These are phyloP conservation scores for Naganishia cerealis DNA, from an alignment of 1,284 basidiomycete species.

Conservation along the genomic window DNA sequence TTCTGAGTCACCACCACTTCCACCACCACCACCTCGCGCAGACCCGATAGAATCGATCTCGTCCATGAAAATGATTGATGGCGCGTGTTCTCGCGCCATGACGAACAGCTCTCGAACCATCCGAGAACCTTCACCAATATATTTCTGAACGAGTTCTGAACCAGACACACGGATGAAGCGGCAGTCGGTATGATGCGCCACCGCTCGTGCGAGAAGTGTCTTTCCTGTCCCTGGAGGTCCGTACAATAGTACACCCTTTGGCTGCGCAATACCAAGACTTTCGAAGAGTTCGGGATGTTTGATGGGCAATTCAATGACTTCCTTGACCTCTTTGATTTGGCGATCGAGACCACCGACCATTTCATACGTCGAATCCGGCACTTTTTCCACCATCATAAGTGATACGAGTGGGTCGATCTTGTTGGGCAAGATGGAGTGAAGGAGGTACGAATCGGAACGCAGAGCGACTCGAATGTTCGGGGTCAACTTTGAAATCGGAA, in stretches of 20 bases:
- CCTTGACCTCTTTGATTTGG: slow-evolving; percentile 99
- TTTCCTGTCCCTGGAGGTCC: slow-evolving; percentile 97
- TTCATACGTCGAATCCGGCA: slow-evolving; percentile 97
- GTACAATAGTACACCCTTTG: slow-evolving; percentile 93
- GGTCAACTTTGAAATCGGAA: slow-evolving; percentile 77
- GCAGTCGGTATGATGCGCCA: slow-evolving; percentile 97
- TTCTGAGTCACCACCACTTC: slow-evolving; percentile 88
- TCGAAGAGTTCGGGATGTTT: slow-evolving; percentile 98
- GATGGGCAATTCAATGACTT: slow-evolving; percentile 96
- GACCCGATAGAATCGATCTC: slow-evolving; percentile 98
- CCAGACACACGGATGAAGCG: slow-evolving; percentile 96
- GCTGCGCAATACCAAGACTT: slow-evolving; percentile 92
- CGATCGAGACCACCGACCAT: slow-evolving; percentile 98
- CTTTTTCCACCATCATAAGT: slow-evolving; percentile 99
- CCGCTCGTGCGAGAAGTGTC: slow-evolving; percentile 86
- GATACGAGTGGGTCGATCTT: slow-evolving; percentile 94
- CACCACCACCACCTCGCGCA: slow-evolving; percentile 84
- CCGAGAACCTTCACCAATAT: slow-evolving; percentile 93
- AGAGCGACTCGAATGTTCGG: slow-evolving; percentile 90
- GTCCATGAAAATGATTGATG: slow-evolving; percentile 99
- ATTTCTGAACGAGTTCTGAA: slow-evolving; percentile 95
- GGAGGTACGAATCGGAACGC: slow-evolving; percentile 90
- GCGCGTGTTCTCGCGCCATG: slow-evolving; percentile 97
- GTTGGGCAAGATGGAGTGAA: slow-evolving; percentile 91
- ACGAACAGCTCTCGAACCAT: slow-evolving; percentile 98